A percentile compares a stretch with the other conserved stretches of the same genome.
These are phyloP conservation scores for Voacanga thouarsii DNA, from an alignment of 257 asterid species.

Conservation along the genomic window DNA sequence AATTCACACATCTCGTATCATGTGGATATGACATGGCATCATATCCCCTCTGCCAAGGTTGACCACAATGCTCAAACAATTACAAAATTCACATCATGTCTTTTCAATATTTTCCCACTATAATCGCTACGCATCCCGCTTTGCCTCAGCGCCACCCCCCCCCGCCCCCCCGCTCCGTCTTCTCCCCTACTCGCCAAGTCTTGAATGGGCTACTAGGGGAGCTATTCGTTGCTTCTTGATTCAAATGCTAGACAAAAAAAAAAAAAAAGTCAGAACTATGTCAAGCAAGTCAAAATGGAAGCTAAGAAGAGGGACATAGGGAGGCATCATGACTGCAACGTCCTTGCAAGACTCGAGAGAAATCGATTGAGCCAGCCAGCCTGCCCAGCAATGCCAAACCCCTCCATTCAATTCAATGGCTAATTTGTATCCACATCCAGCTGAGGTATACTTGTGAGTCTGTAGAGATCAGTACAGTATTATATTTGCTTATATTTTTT, in stretches of 20 bases:
- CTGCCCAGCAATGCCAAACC: background rate
- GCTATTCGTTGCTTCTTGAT: background rate
- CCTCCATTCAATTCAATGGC: background rate
- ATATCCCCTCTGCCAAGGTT: constrained; percentile 35
- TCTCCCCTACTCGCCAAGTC: no score
- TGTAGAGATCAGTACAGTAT: background rate
- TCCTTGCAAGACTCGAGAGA: constrained; percentile 16
- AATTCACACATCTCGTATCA: background rate
- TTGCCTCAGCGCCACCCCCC: no score
- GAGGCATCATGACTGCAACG: constrained; percentile 25
- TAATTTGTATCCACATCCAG: background rate
- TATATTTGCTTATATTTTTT: no score
- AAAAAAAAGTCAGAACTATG: background rate
- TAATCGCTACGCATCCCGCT: no score
- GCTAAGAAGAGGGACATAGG: constrained; percentile 9
- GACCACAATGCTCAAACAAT: constrained; percentile 28
- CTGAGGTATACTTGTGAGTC: background rate
- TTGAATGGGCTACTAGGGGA: no score
- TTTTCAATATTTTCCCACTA: background rate
- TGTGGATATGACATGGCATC: constrained; percentile 39
- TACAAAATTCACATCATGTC: background rate
- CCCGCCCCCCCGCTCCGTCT: no score
- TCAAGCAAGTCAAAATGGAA: constrained; percentile 26
- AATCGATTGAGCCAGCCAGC: background rate
- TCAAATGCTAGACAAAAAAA: background rate